Conservation (phyloP, 306 rosid species). For the Aeschynomene evenia region DNA sequence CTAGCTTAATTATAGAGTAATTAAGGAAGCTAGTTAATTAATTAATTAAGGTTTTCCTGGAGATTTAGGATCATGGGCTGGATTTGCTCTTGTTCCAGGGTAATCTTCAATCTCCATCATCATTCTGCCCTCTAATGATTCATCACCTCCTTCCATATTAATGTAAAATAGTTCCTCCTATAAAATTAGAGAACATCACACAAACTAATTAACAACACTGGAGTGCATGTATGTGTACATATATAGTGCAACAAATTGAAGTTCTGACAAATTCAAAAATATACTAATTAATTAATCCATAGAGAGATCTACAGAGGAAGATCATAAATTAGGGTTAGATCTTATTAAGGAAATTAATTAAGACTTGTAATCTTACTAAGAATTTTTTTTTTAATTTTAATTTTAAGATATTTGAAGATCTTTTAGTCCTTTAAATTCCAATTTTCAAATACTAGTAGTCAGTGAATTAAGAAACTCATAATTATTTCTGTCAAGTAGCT, state of each 20-base stretch:
- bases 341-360: neutral
- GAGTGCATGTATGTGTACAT: too few species aligned
- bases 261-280: too few species aligned
- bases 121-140: slow-evolving; percentile 28
- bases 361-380: slow-evolving; percentile 7
- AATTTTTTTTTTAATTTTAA: neutral
- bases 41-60: slow-evolving; percentile 37
- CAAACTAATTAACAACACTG: neutral
- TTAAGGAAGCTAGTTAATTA: too few species aligned
- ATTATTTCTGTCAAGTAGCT: neutral
- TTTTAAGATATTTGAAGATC: slow-evolving; percentile 1
- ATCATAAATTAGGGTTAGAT: neutral
- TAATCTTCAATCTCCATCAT: slow-evolving; percentile 36
- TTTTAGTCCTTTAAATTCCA: neutral
- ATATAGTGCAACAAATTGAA: neutral
- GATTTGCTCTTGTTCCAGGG: slow-evolving; percentile 34
- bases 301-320: neutral
- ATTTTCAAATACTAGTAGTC: neutral
- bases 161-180: slow-evolving; percentile 25
- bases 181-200: neutral
- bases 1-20: too few species aligned
- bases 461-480: neutral
- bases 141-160: slow-evolving; percentile 17
- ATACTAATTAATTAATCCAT: too few species aligned
- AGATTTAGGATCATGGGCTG: slow-evolving; percentile 37